Evolutionary conservation across 2,329 filamentous ascomycete species (phyloP).

Genomic region (Rachicladosporium sp.): DNA sequence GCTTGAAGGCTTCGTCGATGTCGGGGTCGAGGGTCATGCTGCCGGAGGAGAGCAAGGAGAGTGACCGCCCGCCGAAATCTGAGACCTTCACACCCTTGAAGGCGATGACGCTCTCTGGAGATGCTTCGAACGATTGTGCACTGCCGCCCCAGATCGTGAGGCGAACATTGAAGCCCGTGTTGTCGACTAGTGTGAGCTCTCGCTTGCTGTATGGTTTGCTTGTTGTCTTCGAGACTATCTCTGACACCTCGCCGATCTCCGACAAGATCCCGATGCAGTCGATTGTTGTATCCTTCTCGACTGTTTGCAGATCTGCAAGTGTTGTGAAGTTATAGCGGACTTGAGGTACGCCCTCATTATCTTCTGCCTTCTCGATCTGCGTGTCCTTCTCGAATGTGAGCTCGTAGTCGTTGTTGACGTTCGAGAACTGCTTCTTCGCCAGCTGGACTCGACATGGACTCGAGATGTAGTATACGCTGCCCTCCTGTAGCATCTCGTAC

Average conservation of each 20-base stretch:
- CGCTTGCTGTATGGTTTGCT: constrained; percentile 85
- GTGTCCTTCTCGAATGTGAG: constrained; percentile 85
- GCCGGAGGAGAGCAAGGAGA: constrained; percentile 82
- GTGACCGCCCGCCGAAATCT: constrained; percentile 80
- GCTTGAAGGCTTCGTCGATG: constrained; percentile 78
- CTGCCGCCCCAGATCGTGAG: constrained; percentile 90
- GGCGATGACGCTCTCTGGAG: constrained; percentile 73
- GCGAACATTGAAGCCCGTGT: constrained; percentile 76
- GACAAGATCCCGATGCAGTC: constrained; percentile 86
- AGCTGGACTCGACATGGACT: constrained; percentile 73
- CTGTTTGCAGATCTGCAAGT: constrained; percentile 66
- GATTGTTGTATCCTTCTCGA: constrained; percentile 87
- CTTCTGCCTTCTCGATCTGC: constrained; percentile 77
- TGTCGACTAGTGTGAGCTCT: constrained; percentile 81
- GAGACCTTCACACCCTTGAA: constrained; percentile 96
- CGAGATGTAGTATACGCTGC: constrained; percentile 85
- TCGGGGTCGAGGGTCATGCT: constrained; percentile 84
- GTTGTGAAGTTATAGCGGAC: constrained; percentile 86
- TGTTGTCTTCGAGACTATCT: constrained; percentile 74
- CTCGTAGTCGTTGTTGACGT: constrained; percentile 92
- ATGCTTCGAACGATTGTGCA: constrained; percentile 63
- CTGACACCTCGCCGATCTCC: constrained; percentile 64
- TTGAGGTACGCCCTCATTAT: constrained; percentile 78
- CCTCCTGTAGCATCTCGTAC: constrained; percentile 81
- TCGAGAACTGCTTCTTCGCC: constrained; percentile 93